A percentile compares a stretch with the other conserved stretches of the same genome.
phyloP scores from a whole-genome alignment of 2,329 filamentous ascomycete genomes.

The Zymoseptoria ardabiliae region DNA sequence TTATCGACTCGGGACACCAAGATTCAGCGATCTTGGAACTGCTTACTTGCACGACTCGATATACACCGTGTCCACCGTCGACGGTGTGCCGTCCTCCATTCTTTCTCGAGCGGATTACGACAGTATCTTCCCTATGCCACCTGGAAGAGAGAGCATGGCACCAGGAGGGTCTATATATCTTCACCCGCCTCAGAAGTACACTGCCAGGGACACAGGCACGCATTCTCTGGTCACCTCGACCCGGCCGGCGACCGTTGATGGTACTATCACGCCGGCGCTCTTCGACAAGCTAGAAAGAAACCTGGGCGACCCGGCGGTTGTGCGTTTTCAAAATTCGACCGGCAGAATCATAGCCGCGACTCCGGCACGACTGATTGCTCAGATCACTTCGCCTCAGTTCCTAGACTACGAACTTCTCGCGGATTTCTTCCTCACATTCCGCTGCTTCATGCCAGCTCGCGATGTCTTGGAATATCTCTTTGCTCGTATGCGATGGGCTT shows the following conservation, averaged over 20 bases:
- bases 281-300: conserved; percentile 76
- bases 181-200: conserved; percentile 11
- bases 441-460: conserved; percentile 69
- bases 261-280: conserved; percentile 52
- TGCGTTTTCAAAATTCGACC: conserved; percentile 66
- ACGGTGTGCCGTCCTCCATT: conserved; percentile 61
- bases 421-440: conserved; percentile 95
- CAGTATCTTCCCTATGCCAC: conserved; percentile 38
- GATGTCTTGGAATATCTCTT: conserved; percentile 79
- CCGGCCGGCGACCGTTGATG: conserved; percentile 8
- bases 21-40: conserved; percentile 69
- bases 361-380: conserved; percentile 81
- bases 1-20: conserved; percentile 73
- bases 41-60: conserved; percentile 74
- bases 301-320: conserved; percentile 73
- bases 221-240: conserved; percentile 5
- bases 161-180: conserved; percentile 8
- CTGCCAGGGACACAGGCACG: neutral
- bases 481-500: conserved; percentile 78
- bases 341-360: conserved; percentile 82
- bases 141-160: conserved; percentile 17
- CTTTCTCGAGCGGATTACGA: conserved; percentile 40
- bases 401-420: conserved; percentile 95
- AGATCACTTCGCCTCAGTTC: conserved; percentile 93
- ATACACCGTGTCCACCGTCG: conserved; percentile 58